Evolutionary conservation across 805 yeast genomes (phyloP), one percentile per base, ranked within the genome.

Genomic region (Tanozyma kutaoensis): DNA sequence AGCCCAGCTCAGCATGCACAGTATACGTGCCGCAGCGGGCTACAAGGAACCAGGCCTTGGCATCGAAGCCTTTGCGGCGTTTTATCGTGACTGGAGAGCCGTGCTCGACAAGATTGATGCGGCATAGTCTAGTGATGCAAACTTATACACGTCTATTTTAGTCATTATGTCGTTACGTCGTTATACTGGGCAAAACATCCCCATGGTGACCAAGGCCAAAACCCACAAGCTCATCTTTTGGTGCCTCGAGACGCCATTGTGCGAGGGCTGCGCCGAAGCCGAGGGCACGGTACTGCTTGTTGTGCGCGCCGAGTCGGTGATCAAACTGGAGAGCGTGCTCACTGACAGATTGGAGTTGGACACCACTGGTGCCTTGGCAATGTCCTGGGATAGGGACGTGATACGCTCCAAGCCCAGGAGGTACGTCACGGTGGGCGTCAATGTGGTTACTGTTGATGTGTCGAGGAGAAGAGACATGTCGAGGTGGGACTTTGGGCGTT

Each of bases 1-100:
- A 24, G 55, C 65, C 0, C 58, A 55, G n/a, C 39, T 59, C 13
- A 45, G 58, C 21, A 59, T 59, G 66, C 66, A 59, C 32, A 48
- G 57, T 16, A 54, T 58, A 14, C 38, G 66, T 20, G 53, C 57
- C 8, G 38, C 48, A 14, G 43, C 50, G 30, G 66, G 66, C 0
- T 51, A 41, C 28, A 53, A 51, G 30, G 66, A 59, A 24, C 50
- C 50, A 5, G 60, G 58, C 3, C 39, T 54, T 15, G 63, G 66
- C 1, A 42, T 54, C 6, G 38, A 46, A 12, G 44, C 54, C 9
- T 59, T 55, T 30, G 25, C 35, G 13, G 47, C 43, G 4, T 54
- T 53, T 25, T 55, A 54, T 34, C 28, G 31, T 11, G 34, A 43
- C 31, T 55, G 60, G 57, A 23, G 36, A 16, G 22, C 15, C 8